These are phyloP conservation scores for Talaromyces amestolkiae DNA, from an alignment of 2,329 filamentous ascomycete species.

Conservation along the genomic window DNA sequence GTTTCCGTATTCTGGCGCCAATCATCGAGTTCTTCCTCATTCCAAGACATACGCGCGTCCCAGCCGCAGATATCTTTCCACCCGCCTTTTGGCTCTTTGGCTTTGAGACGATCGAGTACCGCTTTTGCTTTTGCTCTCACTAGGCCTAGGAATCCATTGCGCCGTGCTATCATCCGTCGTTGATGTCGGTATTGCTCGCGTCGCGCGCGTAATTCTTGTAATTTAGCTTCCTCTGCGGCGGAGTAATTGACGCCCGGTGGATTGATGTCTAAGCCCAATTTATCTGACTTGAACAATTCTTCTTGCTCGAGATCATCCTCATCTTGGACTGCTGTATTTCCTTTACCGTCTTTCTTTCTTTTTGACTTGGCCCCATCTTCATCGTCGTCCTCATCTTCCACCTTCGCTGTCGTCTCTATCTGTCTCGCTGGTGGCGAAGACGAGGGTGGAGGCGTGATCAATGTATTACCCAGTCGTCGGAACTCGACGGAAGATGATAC, in stretches of 20 bases:
- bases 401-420: neutral
- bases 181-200: conserved; percentile 37
- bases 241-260: conserved; percentile 35
- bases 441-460: conserved; percentile 33
- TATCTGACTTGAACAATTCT: conserved; percentile 20
- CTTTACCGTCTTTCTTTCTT: neutral
- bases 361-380: conserved; percentile 12
- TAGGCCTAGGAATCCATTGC: conserved; percentile 43
- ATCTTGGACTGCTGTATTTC: neutral
- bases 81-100: conserved; percentile 44
- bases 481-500: conserved; percentile 42
- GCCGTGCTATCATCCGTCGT: conserved; percentile 41
- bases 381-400: conserved; percentile 9
- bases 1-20: conserved; percentile 41
- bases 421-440: conserved; percentile 5
- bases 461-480: conserved; percentile 40
- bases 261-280: conserved; percentile 32
- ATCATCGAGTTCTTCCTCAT: conserved; percentile 48
- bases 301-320: conserved; percentile 1
- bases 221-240: conserved; percentile 36
- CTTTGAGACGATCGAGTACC: conserved; percentile 45
- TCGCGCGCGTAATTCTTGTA: conserved; percentile 37
- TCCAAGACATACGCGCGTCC: conserved; percentile 47
- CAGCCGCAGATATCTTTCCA: conserved; percentile 52
- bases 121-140: conserved; percentile 43